Conservation (phyloP, 371 early-diverging fungal species). For the Thermomucor indicae-seudaticae region DNA sequence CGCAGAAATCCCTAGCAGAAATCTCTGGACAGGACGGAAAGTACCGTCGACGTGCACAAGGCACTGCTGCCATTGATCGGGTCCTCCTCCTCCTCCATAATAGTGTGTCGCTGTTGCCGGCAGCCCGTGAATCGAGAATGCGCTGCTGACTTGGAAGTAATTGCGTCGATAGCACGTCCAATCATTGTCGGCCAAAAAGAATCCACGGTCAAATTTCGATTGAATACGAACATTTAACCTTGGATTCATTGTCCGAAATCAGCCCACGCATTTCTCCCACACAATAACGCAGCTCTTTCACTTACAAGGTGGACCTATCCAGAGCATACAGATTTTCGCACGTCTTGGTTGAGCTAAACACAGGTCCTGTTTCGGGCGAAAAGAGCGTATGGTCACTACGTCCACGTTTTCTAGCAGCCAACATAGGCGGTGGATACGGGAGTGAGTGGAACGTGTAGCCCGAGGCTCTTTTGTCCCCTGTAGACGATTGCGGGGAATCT, state of each 20-base stretch:
- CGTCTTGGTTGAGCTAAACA: conserved; percentile 62
- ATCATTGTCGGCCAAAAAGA: conserved; percentile 73
- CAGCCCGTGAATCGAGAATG: conserved; percentile 61
- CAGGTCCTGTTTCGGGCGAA: conserved; percentile 48
- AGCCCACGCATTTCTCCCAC: neutral
- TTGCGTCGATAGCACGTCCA: conserved; percentile 97
- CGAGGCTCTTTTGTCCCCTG: too few species aligned
- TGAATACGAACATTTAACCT: conserved; percentile 39
- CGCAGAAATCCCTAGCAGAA: conserved; percentile 71
- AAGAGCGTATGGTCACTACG: conserved; percentile 26
- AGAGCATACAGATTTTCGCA: conserved; percentile 57
- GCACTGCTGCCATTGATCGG: conserved; percentile 52
- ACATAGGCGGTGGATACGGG: conserved; percentile 2
- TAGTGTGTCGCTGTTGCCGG: too few species aligned
- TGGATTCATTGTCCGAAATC: neutral
- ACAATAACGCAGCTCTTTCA: neutral
- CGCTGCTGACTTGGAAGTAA: conserved; percentile 86
- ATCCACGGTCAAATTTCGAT: conserved; percentile 74
- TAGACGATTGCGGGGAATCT: neutral
- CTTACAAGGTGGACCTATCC: conserved; percentile 59
- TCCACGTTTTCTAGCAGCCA: conserved; percentile 4
- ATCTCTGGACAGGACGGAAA: conserved; percentile 45
- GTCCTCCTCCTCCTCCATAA: too few species aligned
- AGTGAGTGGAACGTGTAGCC: neutral
- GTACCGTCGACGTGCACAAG: conserved; percentile 47